These are phyloP conservation scores for Thraustochytrium sp. DNA, from an alignment of 352 stramenopile species.

Conservation along the genomic window DNA sequence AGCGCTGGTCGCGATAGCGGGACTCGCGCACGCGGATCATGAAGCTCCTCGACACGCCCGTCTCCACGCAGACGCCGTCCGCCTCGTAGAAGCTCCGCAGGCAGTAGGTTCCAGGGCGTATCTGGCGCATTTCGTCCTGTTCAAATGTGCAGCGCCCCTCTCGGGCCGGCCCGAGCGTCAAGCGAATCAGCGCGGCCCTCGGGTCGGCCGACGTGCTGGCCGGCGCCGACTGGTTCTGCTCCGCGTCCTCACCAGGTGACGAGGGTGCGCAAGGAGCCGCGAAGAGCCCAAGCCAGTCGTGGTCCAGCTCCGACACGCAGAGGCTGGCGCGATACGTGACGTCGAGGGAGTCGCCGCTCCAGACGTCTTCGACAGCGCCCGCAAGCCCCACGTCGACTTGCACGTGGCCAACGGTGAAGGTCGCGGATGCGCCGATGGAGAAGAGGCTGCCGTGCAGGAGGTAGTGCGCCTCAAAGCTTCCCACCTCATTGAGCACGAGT, in stretches of 20 bases:
- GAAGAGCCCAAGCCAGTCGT: constrained; percentile 31
- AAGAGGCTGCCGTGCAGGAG: constrained; percentile 15
- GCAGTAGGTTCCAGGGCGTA: neutral
- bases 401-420: neutral
- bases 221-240: neutral
- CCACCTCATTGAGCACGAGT: neutral
- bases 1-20: neutral
- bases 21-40: neutral
- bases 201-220: neutral
- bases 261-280: neutral
- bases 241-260: neutral
- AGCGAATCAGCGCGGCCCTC: neutral
- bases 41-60: neutral
- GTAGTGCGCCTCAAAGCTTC: neutral
- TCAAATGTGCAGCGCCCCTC: neutral
- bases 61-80: neutral
- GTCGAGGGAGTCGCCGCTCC: neutral
- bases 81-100: neutral
- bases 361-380: neutral
- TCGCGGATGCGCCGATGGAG: neutral
- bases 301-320: neutral
- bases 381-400: neutral
- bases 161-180: neutral
- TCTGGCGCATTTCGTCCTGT: neutral
- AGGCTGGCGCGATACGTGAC: neutral